Conservation (phyloP, 164 flowering plant genomes). For the Houttuynia cordata region DNA sequence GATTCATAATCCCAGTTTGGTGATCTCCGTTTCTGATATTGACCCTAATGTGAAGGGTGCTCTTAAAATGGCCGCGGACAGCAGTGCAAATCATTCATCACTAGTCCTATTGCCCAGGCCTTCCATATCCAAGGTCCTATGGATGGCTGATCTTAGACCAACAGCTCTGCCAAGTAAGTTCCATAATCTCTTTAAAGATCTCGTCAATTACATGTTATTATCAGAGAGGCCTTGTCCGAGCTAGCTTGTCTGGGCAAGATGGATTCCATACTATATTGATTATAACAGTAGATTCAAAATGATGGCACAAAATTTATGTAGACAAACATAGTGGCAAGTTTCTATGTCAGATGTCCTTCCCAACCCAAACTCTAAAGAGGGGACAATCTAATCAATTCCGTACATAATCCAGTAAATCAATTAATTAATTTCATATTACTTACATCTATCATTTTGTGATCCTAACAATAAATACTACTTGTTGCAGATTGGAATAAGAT, state of each 20-base stretch:
- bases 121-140: conserved; percentile 71
- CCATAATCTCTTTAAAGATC: not conserved
- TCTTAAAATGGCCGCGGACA: conserved; percentile 66
- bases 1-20: conserved; percentile 82
- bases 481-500: conserved; percentile 88
- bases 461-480: not conserved
- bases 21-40: conserved; percentile 57
- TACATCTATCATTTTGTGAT: not conserved
- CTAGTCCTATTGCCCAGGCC: conserved; percentile 58
- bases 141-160: conserved; percentile 91
- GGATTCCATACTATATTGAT: no score
- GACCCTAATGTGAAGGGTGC: conserved; percentile 69
- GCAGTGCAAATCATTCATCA: conserved; percentile 30
- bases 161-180: conserved; percentile 88
- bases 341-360: no score
- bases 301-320: no score
- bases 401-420: no score
- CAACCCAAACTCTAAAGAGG: no score
- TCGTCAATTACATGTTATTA: no score
- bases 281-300: no score
- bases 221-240: no score
- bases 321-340: no score
- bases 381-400: no score
- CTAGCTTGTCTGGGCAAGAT: no score
- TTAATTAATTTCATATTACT: not conserved